Conservation (phyloP, 805 yeast species). For the Myxozyma vanderwaltii region DNA sequence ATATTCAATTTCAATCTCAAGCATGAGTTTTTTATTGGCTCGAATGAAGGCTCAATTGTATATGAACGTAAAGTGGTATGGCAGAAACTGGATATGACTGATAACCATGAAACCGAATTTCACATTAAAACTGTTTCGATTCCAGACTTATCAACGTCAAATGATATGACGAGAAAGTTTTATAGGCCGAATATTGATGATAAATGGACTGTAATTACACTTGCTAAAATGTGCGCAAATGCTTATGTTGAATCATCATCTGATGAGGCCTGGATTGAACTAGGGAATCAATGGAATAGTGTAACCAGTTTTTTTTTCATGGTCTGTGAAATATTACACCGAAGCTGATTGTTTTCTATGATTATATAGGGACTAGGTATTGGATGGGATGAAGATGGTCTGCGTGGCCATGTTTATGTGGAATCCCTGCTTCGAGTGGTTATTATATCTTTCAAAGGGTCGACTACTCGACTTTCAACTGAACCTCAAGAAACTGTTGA, state of each 20-base stretch:
- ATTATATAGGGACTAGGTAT: slow-evolving; percentile 47
- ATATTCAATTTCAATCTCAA: not conserved
- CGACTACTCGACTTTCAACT: slow-evolving; percentile 73
- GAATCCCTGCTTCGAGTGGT: slow-evolving; percentile 58
- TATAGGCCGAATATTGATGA: slow-evolving; percentile 54
- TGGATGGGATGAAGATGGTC: slow-evolving; percentile 86
- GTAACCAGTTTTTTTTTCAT: too few relatives aligned
- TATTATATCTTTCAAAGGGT: slow-evolving; percentile 85
- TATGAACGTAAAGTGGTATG: not conserved
- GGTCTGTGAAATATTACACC: not conserved
- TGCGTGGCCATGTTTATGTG: slow-evolving; percentile 88
- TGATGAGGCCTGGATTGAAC: slow-evolving; percentile 85
- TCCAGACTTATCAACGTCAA: not conserved
- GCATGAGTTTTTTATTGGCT: not conserved
- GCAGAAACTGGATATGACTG: not conserved
- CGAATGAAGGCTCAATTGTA: not conserved
- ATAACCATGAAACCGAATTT: not conserved
- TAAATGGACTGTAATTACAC: slow-evolving; percentile 65
- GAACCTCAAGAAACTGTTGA: slow-evolving; percentile 66
- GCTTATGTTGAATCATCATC: slow-evolving; percentile 82
- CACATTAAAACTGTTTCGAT: not conserved
- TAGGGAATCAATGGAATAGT: slow-evolving; percentile 40
- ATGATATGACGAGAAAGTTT: not conserved
- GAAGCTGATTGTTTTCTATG: not conserved
- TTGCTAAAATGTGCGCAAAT: slow-evolving; percentile 86